These are phyloP conservation scores for Neurospora cerealis DNA, from an alignment of 495 filamentous ascomycete species.

Conservation along the genomic window DNA sequence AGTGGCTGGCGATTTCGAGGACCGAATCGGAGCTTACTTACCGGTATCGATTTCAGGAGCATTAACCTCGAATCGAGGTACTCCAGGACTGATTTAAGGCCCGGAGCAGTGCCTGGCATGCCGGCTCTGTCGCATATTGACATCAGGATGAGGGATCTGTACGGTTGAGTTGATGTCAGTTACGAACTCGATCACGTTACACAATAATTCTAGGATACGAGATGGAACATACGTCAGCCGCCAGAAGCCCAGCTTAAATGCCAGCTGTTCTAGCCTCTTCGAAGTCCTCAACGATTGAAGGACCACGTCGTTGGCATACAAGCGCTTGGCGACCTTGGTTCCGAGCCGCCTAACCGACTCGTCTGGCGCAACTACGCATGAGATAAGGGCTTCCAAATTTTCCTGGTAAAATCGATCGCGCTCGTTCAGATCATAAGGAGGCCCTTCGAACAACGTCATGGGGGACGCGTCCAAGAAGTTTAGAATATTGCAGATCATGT, in stretches of 20 bases:
- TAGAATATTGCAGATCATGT: conserved; percentile 41
- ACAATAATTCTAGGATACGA: background rate
- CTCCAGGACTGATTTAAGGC: conserved; percentile 38
- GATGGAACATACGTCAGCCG: conserved; percentile 37
- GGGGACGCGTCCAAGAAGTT: conserved; percentile 44
- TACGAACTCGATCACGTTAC: background rate
- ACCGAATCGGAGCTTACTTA: conserved; percentile 10
- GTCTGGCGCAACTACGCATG: conserved; percentile 40
- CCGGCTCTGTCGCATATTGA: conserved; percentile 40
- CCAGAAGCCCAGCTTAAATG: conserved; percentile 41
- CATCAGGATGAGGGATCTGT: conserved; percentile 39
- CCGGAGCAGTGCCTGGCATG: conserved; percentile 27
- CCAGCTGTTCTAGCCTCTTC: conserved; percentile 28
- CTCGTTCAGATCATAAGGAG: conserved; percentile 21
- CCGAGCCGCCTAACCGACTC: conserved; percentile 38
- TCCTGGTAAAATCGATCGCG: conserved; percentile 38
- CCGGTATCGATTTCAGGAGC: conserved; percentile 37
- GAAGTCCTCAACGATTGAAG: conserved; percentile 26
- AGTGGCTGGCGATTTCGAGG: background rate
- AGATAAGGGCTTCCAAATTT: conserved; percentile 40
- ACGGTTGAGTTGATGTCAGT: conserved; percentile 9
- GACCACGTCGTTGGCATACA: conserved; percentile 33
- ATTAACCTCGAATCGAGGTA: conserved; percentile 41
- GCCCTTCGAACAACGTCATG: conserved; percentile 38
- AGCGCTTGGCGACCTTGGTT: conserved; percentile 32